A percentile compares a stretch with the other conserved stretches of the same genome.
These are phyloP conservation scores for Macaranga tanarius DNA, from an alignment of 441 rosid species.

Conservation along the genomic window DNA sequence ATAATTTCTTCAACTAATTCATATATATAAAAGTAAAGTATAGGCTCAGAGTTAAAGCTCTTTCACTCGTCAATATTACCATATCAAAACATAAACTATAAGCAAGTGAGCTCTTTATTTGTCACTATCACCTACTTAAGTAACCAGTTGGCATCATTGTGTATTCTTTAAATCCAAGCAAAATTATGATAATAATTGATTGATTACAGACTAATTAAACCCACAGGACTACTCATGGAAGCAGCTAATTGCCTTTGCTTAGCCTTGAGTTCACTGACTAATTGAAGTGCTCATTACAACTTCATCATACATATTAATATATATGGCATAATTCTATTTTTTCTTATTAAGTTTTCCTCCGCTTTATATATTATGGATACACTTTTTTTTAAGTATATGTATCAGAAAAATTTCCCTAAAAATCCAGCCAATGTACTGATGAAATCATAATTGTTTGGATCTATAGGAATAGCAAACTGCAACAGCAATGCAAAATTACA, in stretches of 20 bases:
- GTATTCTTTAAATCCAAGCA: constrained; percentile 38
- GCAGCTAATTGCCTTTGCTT: constrained; percentile 10
- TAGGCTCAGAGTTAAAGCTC: constrained; percentile 47
- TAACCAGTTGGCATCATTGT: constrained; percentile 6
- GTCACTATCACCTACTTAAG: constrained; percentile 30
- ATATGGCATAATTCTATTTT: neutral
- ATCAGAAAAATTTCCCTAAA: too few species aligned
- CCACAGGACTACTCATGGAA: constrained; percentile 24
- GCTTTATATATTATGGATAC: too few species aligned
- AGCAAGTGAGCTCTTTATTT: constrained; percentile 18
- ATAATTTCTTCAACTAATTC: too few species aligned
- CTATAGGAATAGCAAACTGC: neutral
- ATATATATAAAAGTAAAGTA: too few species aligned
- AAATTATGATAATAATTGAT: constrained; percentile 20
- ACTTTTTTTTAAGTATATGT: too few species aligned
- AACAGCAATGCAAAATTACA: neutral
- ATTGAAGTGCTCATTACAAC: neutral
- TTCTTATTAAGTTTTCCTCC: too few species aligned
- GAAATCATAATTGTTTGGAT: neutral
- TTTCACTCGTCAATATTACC: constrained; percentile 40
- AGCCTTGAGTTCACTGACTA: constrained; percentile 2
- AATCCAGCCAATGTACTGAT: neutral
- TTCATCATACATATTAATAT: too few species aligned
- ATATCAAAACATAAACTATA: constrained; percentile 40
- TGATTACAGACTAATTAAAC: constrained; percentile 28